Percentiles rank a stretch among this genome's conserved stretches.
Evolutionary conservation across 306 rosid species (phyloP).

Genomic region (Ziziphus jujuba): DNA sequence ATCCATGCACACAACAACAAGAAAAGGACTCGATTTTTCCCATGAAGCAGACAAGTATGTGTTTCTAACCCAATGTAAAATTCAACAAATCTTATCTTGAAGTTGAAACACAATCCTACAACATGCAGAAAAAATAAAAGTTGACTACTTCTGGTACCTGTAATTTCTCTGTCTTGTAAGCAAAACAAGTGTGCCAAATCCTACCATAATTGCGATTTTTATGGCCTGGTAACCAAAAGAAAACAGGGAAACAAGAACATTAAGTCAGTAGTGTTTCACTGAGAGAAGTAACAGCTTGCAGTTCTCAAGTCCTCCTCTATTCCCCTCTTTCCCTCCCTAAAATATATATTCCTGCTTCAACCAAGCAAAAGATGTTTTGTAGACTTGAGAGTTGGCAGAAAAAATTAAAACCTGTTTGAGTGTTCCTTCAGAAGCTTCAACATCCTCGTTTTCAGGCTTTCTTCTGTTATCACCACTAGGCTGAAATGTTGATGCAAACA

Average conservation of each 20-base stretch:
- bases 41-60: too few relatives aligned
- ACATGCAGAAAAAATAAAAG: too few relatives aligned
- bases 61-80: too few relatives aligned
- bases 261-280: neutral
- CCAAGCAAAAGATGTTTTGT: constrained; percentile 4
- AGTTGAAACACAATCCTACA: too few relatives aligned
- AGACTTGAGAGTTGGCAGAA: constrained; percentile 14
- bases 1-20: too few relatives aligned
- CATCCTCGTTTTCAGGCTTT: constrained; percentile 40
- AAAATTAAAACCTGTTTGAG: constrained; percentile 53
- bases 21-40: too few relatives aligned
- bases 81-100: too few relatives aligned
- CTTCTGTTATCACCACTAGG: constrained; percentile 22
- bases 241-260: neutral
- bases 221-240: constrained; percentile 47
- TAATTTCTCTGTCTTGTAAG: constrained; percentile 63
- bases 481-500: constrained; percentile 31
- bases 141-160: constrained; percentile 25
- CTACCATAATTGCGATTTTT: constrained; percentile 67
- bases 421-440: constrained; percentile 47
- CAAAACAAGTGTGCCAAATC: constrained; percentile 83
- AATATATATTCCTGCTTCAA: too few relatives aligned
- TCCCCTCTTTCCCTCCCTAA: too few relatives aligned
- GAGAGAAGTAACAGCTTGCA: too few relatives aligned
- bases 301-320: too few relatives aligned